Conservation (phyloP, 768 basidiomycete genomes). For the Boletus rubropictus region DNA sequence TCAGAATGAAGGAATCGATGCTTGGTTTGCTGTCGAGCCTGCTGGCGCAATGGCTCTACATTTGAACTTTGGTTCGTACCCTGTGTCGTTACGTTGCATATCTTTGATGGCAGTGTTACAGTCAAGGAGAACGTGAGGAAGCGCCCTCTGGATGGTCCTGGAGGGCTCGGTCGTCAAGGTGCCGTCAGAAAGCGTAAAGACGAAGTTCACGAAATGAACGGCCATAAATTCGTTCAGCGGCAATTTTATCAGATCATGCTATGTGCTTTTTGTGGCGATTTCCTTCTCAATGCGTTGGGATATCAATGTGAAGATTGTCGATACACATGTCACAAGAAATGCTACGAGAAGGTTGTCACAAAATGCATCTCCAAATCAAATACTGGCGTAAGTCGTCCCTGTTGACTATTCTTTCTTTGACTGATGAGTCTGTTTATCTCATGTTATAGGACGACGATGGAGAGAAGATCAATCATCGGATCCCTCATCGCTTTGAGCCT, state of each 20-base stretch:
- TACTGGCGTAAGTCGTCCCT: constrained; percentile 63
- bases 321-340: constrained; percentile 98
- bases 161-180: constrained; percentile 94
- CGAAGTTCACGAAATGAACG: constrained; percentile 99
- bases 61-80: constrained; percentile 81
- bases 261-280: constrained; percentile 96
- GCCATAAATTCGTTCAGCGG: constrained; percentile 93
- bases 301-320: constrained; percentile 99
- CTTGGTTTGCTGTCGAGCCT: constrained; percentile 97
- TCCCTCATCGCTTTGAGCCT: constrained; percentile 96
- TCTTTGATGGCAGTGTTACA: constrained; percentile 29
- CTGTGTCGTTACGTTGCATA: not conserved
- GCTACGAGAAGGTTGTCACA: constrained; percentile 97
- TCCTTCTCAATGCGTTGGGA: constrained; percentile 94
- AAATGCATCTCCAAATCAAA: constrained; percentile 99
- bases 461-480: constrained; percentile 98
- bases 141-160: constrained; percentile 86
- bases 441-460: constrained; percentile 79
- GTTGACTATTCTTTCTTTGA: not conserved
- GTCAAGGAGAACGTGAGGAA: constrained; percentile 98
- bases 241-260: constrained; percentile 99
- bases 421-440: constrained; percentile 1
- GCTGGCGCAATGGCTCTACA: constrained; percentile 87
- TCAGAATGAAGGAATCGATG: constrained; percentile 77
- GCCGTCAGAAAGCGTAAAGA: constrained; percentile 97